These are phyloP conservation scores for Mortierella sp. DNA, from an alignment of 371 early-diverging fungal genomes.

Conservation along the genomic window DNA sequence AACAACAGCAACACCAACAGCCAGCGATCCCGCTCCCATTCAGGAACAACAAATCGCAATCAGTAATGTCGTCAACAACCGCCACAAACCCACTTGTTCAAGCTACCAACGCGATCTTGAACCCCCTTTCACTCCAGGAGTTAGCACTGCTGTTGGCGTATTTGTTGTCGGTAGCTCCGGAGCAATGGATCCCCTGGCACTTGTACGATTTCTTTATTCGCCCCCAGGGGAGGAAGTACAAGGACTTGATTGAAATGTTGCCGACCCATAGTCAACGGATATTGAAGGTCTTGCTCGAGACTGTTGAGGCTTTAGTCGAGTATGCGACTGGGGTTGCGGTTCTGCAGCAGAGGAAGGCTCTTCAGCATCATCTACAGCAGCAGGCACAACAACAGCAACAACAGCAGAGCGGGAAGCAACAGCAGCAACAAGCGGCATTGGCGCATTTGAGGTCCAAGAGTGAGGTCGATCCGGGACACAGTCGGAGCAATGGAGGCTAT, in stretches of 20 bases:
- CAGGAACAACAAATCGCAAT: slow-evolving; percentile 29
- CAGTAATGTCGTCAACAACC: neutral
- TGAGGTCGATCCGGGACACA: neutral
- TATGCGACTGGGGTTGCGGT: slow-evolving; percentile 19
- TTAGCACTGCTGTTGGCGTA: slow-evolving; percentile 29
- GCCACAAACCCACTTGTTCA: neutral
- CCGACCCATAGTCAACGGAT: slow-evolving; percentile 49
- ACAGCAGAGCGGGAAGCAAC: neutral
- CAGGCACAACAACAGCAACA: slow-evolving; percentile 12
- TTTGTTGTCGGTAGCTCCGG: slow-evolving; percentile 31
- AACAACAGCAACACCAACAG: neutral
- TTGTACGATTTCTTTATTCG: slow-evolving; percentile 47
- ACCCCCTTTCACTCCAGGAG: slow-evolving; percentile 28
- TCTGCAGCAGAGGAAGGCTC: neutral
- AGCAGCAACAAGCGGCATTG: slow-evolving; percentile 18
- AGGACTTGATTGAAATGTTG: slow-evolving; percentile 37
- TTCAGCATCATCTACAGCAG: neutral
- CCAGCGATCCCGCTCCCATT: slow-evolving; percentile 8
- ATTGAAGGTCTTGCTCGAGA: slow-evolving; percentile 28
- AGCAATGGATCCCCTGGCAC: slow-evolving; percentile 55
- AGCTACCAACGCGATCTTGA: slow-evolving; percentile 30
- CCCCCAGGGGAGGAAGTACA: slow-evolving; percentile 35
- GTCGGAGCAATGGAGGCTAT: neutral
- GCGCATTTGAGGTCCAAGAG: slow-evolving; percentile 36
- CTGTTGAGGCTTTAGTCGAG: slow-evolving; percentile 32